Base-by-base conservation (phyloP, 495 filamentous ascomycete species). In the Cenococcum geophilum region DNA sequence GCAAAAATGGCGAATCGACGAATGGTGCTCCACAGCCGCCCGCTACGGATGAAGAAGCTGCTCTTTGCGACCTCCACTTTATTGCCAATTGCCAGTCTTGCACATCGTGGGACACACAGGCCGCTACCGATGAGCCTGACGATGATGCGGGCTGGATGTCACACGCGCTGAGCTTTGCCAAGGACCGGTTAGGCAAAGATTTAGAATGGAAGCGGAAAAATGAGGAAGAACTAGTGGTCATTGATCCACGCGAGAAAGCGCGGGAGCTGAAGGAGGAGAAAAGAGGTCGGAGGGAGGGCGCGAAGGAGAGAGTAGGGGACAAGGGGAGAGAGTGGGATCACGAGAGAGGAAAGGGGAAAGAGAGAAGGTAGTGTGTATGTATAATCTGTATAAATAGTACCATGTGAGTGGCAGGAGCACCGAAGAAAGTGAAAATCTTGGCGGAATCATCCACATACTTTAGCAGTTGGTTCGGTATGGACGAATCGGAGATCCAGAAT, bases 31-130 rank as follows among this genome's bases (percentile, higher is more conserved):
- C 58, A 2, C 49, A 62, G 43, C 14, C 53, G 34, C 70, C 58
- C 14, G 50, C 64, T 43, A 20, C 48, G 34, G 70, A 70, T 20
- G 67, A 63, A 8, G 65, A 72, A 61, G 67, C 54, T 32, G 59
- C 32, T 9, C 60, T 61, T 10, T 67, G 66, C 53, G 63, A 67
- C 55, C 57, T 67, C 11, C 69, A 72, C 58, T 73, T 69, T 76
- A 92, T 97, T 66, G 86, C 86, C 8, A 86, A 91, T 64, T 99
- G 93, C 72, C 88, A 95, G 61, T 95, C 89, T 37, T 99, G 93
- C 74, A 78, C 82, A 53, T 79, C 84, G 0, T 97, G 92, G 89
- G 84, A 89, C 60, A 68, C 78, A 47, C 68, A 76, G 8, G 68
- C 73, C 20, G 60, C 72, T 0, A 59, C 72, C 0, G 70, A 70